Base-by-base conservation (phyloP, 2,329 filamentous ascomycete genomes). In the Fusarium napiforme region DNA sequence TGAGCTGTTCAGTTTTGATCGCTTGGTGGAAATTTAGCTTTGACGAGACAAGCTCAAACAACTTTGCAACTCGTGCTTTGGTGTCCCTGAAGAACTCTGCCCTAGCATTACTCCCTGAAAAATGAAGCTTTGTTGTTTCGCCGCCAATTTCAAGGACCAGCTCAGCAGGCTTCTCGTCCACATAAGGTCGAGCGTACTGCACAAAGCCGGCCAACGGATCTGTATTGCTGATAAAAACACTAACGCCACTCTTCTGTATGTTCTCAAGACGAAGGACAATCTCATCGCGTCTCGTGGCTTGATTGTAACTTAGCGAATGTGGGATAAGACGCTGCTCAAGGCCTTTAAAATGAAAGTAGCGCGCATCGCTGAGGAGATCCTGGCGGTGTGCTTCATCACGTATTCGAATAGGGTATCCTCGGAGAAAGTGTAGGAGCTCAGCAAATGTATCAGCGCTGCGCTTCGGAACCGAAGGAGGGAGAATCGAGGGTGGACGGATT, bases 301-400 rank as follows among this genome's bases (percentile, higher is more conserved):
- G 88, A 78, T 98, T 97, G 82, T 90, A 95, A 58, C 87, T 90
- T 68, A 96, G 92, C 34, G 89, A 82, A 81, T 95, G 93, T 1
- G 93, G 90, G 47, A 98, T 92, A 16, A 98, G 86, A 72, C 90
- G 91, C 82, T 98, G 96, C 83, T 98, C 96, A 1, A 98, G 84
- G 1, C 94, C 95, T 79, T 95, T 96, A 76, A 98, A 91, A 80
- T 97, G 94, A 81, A 96, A 98, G 81, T 98, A 98, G 59, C 93
- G 91, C 71, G 94, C 96, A 81, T 98, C 96, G 45, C 93, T 88
- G 4, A 98, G 85, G 7, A 98, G 87, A 65, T 93, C 90, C 28
- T 89, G 87, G 23, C 96, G 91, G 78, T 98, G 96, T 5, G 88
- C 86, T 72, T 95, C 93, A 80, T 91, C 88, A 60, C 91, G 88